Percentiles rank a stretch among this genome's conserved stretches.
phyloP scores from a whole-genome alignment of 2,329 filamentous ascomycete species.

The Cladosporium sp. region DNA sequence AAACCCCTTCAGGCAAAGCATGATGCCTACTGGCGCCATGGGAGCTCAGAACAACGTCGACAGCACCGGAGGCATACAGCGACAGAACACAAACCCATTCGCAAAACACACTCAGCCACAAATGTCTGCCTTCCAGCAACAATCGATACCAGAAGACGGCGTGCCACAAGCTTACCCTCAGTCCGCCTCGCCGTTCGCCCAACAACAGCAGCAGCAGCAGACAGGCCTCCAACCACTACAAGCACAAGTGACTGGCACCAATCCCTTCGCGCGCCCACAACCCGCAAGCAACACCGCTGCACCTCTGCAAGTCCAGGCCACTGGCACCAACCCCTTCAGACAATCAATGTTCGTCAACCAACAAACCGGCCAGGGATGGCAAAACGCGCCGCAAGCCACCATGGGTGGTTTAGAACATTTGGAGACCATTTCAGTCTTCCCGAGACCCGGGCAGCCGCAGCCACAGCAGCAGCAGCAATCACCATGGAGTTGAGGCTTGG shows the following conservation, averaged over 20 bases:
- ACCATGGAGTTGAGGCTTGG: conserved; percentile 31
- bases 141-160: conserved; percentile 31
- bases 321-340: conserved; percentile 93
- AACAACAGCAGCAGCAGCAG: conserved; percentile 36
- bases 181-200: background rate
- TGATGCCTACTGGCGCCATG: conserved; percentile 56
- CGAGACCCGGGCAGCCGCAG: conserved; percentile 56
- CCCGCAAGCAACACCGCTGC: conserved; percentile 43
- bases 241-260: conserved; percentile 67
- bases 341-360: conserved; percentile 90
- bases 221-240: conserved; percentile 45
- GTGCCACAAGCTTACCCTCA: conserved; percentile 17
- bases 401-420: conserved; percentile 78
- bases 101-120: conserved; percentile 55
- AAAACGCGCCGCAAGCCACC: conserved; percentile 71
- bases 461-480: conserved; percentile 30
- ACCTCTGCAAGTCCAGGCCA: conserved; percentile 70
- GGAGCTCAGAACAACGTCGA: conserved; percentile 15
- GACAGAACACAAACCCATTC: conserved; percentile 54
- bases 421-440: conserved; percentile 81
- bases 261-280: conserved; percentile 66
- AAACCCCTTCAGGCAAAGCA: conserved; percentile 93
- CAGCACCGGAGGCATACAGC: conserved; percentile 27
- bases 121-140: conserved; percentile 6
- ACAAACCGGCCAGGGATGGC: conserved; percentile 84